Base-by-base conservation (phyloP, 805 yeast species). In the Vanderwaltozyma verrucispora region DNA sequence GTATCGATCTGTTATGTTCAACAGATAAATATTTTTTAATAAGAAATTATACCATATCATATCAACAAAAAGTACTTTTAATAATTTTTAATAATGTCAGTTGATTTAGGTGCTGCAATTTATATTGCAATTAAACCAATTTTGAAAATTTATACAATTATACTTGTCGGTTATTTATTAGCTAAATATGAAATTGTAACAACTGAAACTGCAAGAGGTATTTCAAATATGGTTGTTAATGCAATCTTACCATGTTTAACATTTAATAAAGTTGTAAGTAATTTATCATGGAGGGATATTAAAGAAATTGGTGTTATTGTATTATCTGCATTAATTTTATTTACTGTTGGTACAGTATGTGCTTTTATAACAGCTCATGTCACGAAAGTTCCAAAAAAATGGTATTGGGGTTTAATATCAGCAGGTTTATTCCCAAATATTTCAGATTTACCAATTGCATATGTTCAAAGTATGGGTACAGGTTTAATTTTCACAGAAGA, bases 81-180 rank as follows among this genome's bases (percentile, higher is more conserved):
- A n/a, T n/a, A n/a, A n/a, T n/a, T n/a, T n/a, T n/a, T n/a, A n/a
- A 34, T 29, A 28, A 26, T 31, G 17, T 32, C 40, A 2, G 14
- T 35, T 11, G 38, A 35, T 35, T 33, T 79, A 24, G 89, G 92
- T 14, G 67, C 69, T 28, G 75, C 84, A 27, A 79, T 86, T 5
- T 85, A 80, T 61, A 71, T 84, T 18, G 75, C 94, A 0, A 78
- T 80, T 39, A 85, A 84, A 63, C 95, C 95, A n/a, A 78, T 85
- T 40, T 69, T 84, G 60, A 86, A 86, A 59, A 81, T 85, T 46
- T 81, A 84, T 50, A 61, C 81, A 46, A 79, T 82, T 52, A 71
- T 82, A 5, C 75, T 68, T 4, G 59, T 76, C 12, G 95, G 95
- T 10, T 80, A 66, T 45, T 54, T 66, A 29, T 60, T 86, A 6